A percentile compares a stretch with the other conserved stretches of the same genome.
Evolutionary conservation across 1,284 basidiomycete genomes (phyloP).

Genomic region (Mycocalia duriaeana): DNA sequence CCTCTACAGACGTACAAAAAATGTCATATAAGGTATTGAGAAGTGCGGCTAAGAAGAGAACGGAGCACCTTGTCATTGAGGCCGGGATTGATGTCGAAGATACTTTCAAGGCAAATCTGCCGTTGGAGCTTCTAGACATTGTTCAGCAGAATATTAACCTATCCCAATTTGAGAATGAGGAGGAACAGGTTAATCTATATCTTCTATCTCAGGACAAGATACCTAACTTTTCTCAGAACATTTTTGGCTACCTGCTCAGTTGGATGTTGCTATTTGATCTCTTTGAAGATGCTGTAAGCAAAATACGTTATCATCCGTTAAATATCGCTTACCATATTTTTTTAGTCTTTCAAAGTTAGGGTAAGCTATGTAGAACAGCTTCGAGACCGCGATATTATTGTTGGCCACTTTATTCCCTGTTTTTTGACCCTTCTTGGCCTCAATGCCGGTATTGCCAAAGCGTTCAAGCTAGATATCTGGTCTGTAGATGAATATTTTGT

Average conservation of each 20-base stretch:
- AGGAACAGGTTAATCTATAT: slow-evolving; percentile 27
- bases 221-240: slow-evolving; percentile 25
- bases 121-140: slow-evolving; percentile 63
- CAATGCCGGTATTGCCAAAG: slow-evolving; percentile 51
- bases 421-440: slow-evolving; percentile 69
- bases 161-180: slow-evolving; percentile 34
- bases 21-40: slow-evolving; percentile 68
- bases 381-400: slow-evolving; percentile 64
- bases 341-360: slow-evolving; percentile 76
- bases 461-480: slow-evolving; percentile 80
- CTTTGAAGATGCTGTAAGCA: slow-evolving; percentile 79
- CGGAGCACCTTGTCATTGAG: slow-evolving; percentile 80
- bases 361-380: slow-evolving; percentile 84
- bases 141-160: slow-evolving; percentile 43
- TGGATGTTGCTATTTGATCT: slow-evolving; percentile 91
- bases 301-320: background rate
- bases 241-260: slow-evolving; percentile 69
- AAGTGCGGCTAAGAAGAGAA: slow-evolving; percentile 60
- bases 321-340: slow-evolving; percentile 8
- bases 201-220: slow-evolving; percentile 13
- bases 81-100: slow-evolving; percentile 69
- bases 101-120: slow-evolving; percentile 48
- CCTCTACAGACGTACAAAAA: slow-evolving; percentile 62
- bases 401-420: slow-evolving; percentile 66
- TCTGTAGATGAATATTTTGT: slow-evolving; percentile 82